Evolutionary conservation across 345 rosid species (phyloP), one percentile per base, ranked within the genome.

Genomic region (Eucalyptus cloeziana): DNA sequence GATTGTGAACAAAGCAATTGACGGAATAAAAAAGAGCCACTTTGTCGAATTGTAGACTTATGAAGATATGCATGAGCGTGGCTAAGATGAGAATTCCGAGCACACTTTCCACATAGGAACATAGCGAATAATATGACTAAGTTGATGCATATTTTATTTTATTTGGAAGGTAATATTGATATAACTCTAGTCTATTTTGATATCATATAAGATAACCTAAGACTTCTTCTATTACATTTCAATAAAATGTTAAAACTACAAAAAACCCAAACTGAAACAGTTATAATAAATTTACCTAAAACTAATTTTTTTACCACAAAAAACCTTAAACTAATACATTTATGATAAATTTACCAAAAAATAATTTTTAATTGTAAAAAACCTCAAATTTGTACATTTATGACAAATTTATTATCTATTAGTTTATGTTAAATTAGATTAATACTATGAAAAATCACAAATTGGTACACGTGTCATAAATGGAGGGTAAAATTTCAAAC

Each of bases 261-360:
- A 54, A 54, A 54, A 54, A 2, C 24, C 10, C 25, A 21, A 22
- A 54, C 0, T 1, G 0, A 4, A 2, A 54, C 0, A 22, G 0
- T 9, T 2, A 54, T 22, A 8, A 22, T 22, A 54, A 54, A 54
- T 54, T 54, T 54, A 54, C 10, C 1, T 7, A 7, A 54, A 19
- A 21, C 1, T 19, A 21, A 3, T 8, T 54, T 54, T 54, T 54
- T 54, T 21, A 8, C 11, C 5, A 54, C 25, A 54, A 54, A 54
- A 21, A 4, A 3, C 10, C 27, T 54, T 4, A 21, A 21, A 8
- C 0, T 54, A 8, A 1, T 54, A 54, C 5, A 54, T 21, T 8
- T 54, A 8, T 54, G 11, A 54, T 3, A 54, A 54, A 21, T 54
- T 54, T 54, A 54, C 2, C 2, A 6, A 51, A 51, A 51, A 3